Percentiles rank a stretch among this genome's conserved stretches.
phyloP scores from a whole-genome alignment of 371 early-diverging fungal species.

The Apophysomyces elegans region DNA sequence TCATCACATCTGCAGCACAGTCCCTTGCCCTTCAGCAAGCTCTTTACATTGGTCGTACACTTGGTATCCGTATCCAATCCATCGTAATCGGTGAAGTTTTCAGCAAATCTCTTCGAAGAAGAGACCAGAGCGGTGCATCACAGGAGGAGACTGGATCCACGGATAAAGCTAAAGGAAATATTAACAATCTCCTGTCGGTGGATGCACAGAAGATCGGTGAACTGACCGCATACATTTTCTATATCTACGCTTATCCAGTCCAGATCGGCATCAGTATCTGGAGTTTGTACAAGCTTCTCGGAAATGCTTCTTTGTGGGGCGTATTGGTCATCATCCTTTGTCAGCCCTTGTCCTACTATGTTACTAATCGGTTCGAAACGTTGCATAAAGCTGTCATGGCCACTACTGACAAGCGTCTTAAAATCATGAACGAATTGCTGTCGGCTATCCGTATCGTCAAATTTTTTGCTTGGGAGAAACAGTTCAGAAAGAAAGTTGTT shows the following conservation, averaged over 20 bases:
- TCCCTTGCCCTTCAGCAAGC: constrained; percentile 48
- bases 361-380: constrained; percentile 50
- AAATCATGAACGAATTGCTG: constrained; percentile 67
- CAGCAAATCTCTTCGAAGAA: constrained; percentile 52
- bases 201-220: constrained; percentile 55
- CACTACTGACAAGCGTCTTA: constrained; percentile 61
- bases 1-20: constrained; percentile 47
- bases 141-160: constrained; percentile 20
- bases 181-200: constrained; percentile 51
- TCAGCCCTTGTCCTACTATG: constrained; percentile 59
- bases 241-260: constrained; percentile 60
- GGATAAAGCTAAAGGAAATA: constrained; percentile 39
- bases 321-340: constrained; percentile 55
- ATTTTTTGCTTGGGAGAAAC: constrained; percentile 77
- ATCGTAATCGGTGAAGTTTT: constrained; percentile 60
- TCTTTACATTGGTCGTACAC: constrained; percentile 52
- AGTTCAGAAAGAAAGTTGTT: constrained; percentile 56
- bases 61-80: constrained; percentile 51
- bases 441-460: constrained; percentile 75
- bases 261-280: constrained; percentile 60
- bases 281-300: constrained; percentile 64
- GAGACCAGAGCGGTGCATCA: constrained; percentile 41
- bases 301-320: constrained; percentile 64
- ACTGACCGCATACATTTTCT: constrained; percentile 50
- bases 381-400: constrained; percentile 54